A percentile compares a stretch with the other conserved stretches of the same genome.
Conservation (phyloP, 2,329 filamentous ascomycete species). For the Corynespora cassiicola region DNA sequence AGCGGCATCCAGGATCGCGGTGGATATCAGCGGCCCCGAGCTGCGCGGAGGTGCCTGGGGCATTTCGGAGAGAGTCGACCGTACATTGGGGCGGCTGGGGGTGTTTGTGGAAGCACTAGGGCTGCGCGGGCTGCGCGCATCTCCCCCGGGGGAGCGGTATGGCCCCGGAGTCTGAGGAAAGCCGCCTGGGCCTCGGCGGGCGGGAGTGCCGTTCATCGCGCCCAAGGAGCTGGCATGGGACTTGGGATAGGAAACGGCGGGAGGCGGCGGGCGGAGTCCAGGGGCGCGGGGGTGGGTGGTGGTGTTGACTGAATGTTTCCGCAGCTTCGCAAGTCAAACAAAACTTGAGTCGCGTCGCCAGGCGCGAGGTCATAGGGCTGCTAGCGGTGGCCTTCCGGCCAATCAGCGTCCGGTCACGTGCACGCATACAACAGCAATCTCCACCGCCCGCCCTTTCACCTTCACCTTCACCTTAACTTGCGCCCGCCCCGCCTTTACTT, state of each 20-base stretch:
- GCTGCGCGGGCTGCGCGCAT: slow-evolving; percentile 26
- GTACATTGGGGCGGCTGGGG: slow-evolving; percentile 39
- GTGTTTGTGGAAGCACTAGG: slow-evolving; percentile 24
- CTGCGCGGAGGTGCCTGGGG: slow-evolving; percentile 28
- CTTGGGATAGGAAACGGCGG: no score
- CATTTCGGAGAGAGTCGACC: slow-evolving; percentile 40
- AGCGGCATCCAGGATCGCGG: slow-evolving; percentile 83
- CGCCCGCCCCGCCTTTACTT: background rate
- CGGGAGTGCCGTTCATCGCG: slow-evolving; percentile 85
- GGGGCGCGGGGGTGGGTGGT: slow-evolving; percentile 2
- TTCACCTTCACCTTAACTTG: slow-evolving; percentile 7
- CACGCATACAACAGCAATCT: slow-evolving; percentile 4
- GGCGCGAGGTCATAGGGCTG: slow-evolving; percentile 28
- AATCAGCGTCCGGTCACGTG: slow-evolving; percentile 21
- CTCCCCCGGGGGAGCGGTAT: slow-evolving; percentile 38
- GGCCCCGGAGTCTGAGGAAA: slow-evolving; percentile 76
- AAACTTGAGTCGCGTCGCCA: slow-evolving; percentile 35
- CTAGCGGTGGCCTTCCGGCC: slow-evolving; percentile 13
- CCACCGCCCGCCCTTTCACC: slow-evolving; percentile 9
- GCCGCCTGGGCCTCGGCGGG: slow-evolving; percentile 75
- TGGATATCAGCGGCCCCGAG: slow-evolving; percentile 74
- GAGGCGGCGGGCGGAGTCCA: slow-evolving; percentile 5
- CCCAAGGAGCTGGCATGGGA: slow-evolving; percentile 46
- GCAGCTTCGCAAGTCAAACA: slow-evolving; percentile 27
- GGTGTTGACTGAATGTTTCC: slow-evolving; percentile 16